Percentiles rank a stretch among this genome's conserved stretches.
These are phyloP conservation scores for Fusarium guadeloupense DNA, from an alignment of 2,329 filamentous ascomycete genomes.

Conservation along the genomic window DNA sequence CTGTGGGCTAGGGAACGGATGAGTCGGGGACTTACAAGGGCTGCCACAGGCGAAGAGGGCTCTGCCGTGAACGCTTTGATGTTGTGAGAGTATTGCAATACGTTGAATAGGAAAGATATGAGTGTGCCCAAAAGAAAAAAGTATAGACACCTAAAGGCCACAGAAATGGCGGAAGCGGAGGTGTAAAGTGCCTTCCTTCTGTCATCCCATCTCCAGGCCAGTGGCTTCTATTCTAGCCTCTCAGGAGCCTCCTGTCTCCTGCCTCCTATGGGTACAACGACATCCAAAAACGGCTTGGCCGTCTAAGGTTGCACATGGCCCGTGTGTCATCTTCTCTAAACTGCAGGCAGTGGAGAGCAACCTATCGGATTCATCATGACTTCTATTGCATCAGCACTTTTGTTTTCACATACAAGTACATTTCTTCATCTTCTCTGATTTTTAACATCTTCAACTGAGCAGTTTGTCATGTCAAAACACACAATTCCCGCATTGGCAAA, in stretches of 20 bases:
- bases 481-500: slow-evolving; percentile 36
- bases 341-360: slow-evolving; percentile 33
- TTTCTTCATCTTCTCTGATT: not conserved
- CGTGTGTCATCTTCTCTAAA: slow-evolving; percentile 34
- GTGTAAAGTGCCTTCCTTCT: slow-evolving; percentile 27
- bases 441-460: slow-evolving; percentile 20
- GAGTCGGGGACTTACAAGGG: slow-evolving; percentile 23
- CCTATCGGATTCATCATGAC: slow-evolving; percentile 41
- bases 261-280: slow-evolving; percentile 12
- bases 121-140: not conserved
- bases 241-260: slow-evolving; percentile 34
- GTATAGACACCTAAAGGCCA: not conserved
- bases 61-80: slow-evolving; percentile 9
- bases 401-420: slow-evolving; percentile 7
- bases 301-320: slow-evolving; percentile 17
- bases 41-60: slow-evolving; percentile 6
- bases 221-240: slow-evolving; percentile 16
- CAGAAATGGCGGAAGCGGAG: slow-evolving; percentile 26
- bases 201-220: slow-evolving; percentile 29
- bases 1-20: slow-evolving; percentile 32
- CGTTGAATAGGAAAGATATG: not conserved
- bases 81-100: not conserved
- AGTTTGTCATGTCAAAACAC: slow-evolving; percentile 47
- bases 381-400: slow-evolving; percentile 35
- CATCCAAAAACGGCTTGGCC: slow-evolving; percentile 30